Evolutionary conservation across 176 grass and related monocot species (phyloP).

Genomic region (Pharus latifolius): DNA sequence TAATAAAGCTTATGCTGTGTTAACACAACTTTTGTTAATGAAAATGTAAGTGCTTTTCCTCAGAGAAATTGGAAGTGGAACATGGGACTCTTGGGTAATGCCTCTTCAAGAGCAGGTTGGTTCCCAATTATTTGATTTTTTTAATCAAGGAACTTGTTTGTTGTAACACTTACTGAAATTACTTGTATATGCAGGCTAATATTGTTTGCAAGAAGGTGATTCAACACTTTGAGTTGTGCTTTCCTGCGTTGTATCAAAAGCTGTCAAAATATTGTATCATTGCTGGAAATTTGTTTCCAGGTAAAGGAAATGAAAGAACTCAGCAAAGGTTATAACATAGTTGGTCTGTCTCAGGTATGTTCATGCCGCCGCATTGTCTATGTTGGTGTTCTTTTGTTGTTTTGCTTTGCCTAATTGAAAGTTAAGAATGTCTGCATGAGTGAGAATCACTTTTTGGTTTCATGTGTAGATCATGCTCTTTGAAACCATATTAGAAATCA

Average conservation of each 20-base stretch:
- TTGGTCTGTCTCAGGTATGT: constrained; percentile 87
- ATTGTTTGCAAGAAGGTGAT: constrained; percentile 73
- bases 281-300: constrained; percentile 28
- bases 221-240: neutral
- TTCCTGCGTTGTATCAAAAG: neutral
- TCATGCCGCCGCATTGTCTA: neutral
- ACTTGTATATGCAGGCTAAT: constrained; percentile 46
- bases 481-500: no score
- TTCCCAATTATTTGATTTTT: neutral
- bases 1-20: neutral
- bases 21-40: neutral
- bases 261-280: neutral
- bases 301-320: constrained; percentile 77
- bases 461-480: no score
- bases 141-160: neutral
- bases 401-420: no score
- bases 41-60: neutral
- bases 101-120: constrained; percentile 71
- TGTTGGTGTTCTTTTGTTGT: no score
- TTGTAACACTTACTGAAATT: neutral
- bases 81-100: constrained; percentile 78
- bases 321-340: constrained; percentile 61
- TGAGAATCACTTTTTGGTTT: no score
- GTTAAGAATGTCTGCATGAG: no score
- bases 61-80: constrained; percentile 76